Evolutionary conservation across 1,284 basidiomycete species (phyloP).

Genomic region (Heterobasidion irregulare): DNA sequence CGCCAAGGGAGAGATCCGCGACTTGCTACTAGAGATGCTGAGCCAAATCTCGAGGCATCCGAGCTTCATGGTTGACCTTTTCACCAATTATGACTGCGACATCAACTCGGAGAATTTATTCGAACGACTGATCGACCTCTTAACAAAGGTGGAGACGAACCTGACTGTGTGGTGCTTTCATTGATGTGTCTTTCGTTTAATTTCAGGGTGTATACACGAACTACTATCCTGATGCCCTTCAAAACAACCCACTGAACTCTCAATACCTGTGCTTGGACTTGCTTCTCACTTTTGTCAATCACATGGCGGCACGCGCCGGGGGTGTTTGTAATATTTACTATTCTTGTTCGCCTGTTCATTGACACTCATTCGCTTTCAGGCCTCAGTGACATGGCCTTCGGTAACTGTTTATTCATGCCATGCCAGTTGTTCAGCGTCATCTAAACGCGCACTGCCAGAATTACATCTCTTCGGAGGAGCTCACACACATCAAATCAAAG

Average conservation of each 20-base stretch:
- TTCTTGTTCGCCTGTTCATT: constrained; percentile 2
- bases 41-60: constrained; percentile 74
- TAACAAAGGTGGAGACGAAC: constrained; percentile 58
- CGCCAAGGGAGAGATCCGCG: constrained; percentile 83
- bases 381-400: constrained; percentile 49
- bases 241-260: constrained; percentile 65
- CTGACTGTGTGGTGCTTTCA: not conserved
- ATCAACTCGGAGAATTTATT: constrained; percentile 96
- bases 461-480: constrained; percentile 45
- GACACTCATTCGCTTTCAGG: constrained; percentile 15
- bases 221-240: constrained; percentile 50
- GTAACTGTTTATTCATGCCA: constrained; percentile 27
- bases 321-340: constrained; percentile 37
- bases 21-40: constrained; percentile 87
- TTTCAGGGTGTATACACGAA: constrained; percentile 70
- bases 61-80: constrained; percentile 93
- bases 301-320: constrained; percentile 79
- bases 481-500: constrained; percentile 71
- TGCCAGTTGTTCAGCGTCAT: not conserved
- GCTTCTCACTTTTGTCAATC: constrained; percentile 79
- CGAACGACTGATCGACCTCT: constrained; percentile 84
- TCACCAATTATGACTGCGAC: constrained; percentile 96
- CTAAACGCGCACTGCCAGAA: constrained; percentile 28
- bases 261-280: constrained; percentile 91
- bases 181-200: not conserved